These are phyloP conservation scores for Setaria viridis DNA, from an alignment of 202 grass and related monocot species.

Conservation along the genomic window DNA sequence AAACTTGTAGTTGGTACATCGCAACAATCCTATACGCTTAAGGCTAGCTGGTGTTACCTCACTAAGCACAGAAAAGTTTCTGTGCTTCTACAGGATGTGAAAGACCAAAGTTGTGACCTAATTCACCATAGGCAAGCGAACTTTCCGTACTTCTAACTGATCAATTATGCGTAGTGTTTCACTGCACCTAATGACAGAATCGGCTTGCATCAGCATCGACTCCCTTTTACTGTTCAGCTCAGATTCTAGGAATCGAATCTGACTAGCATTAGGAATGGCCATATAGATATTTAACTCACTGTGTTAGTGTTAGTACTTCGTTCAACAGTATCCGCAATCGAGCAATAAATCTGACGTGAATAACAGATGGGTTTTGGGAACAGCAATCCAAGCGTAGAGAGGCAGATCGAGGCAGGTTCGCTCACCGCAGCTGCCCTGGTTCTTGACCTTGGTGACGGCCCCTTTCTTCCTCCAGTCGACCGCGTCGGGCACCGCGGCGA, in stretches of 20 bases:
- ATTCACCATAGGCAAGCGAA: not conserved
- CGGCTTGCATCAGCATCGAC: not conserved
- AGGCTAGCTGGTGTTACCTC: not conserved
- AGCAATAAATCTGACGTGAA: too few species aligned
- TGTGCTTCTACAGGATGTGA: too few species aligned
- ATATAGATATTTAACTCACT: not conserved
- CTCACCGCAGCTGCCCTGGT: constrained; percentile 95
- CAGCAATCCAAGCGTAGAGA: too few species aligned
- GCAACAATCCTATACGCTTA: not conserved
- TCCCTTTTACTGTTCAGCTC: not conserved
- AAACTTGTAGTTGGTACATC: not conserved
- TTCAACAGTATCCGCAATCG: too few species aligned
- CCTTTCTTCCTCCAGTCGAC: constrained; percentile 89
- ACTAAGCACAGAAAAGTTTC: not conserved
- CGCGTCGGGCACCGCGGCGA: constrained; percentile 57
- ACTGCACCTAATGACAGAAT: not conserved
- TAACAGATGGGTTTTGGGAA: too few species aligned
- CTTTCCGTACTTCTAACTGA: not conserved
- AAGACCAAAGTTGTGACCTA: too few species aligned
- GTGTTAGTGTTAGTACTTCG: not conserved
- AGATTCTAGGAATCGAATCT: not conserved
- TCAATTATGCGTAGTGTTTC: not conserved
- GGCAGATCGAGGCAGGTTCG: not conserved
- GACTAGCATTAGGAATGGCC: not conserved
- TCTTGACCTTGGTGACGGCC: constrained; percentile 81